Evolutionary conservation across 2,329 filamentous ascomycete genomes (phyloP).

Genomic region (Ceratocystis variospora): DNA sequence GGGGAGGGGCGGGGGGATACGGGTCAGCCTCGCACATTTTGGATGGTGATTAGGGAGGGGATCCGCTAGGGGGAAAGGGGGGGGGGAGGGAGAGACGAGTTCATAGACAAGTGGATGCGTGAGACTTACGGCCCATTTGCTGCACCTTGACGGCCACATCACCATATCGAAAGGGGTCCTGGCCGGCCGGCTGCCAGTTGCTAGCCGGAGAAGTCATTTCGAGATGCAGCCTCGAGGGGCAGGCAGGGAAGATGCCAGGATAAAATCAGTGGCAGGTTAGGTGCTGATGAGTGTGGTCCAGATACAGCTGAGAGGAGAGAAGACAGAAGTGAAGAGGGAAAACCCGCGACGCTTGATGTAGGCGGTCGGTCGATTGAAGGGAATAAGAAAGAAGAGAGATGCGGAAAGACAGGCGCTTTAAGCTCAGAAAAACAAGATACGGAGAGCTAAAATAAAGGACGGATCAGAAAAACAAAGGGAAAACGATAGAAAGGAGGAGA

Average conservation of each 20-base stretch:
- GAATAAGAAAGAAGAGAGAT: not conserved
- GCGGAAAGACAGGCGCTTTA: not conserved
- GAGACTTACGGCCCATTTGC: slow-evolving; percentile 51
- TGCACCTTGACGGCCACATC: slow-evolving; percentile 41
- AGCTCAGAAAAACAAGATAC: not conserved
- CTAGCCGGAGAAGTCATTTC: slow-evolving; percentile 17
- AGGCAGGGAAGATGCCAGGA: not conserved
- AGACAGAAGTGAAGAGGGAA: not conserved
- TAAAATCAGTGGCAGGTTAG: not conserved
- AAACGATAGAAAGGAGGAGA: slow-evolving; percentile 15
- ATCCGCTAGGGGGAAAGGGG: too few relatives aligned
- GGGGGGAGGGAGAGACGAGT: not conserved
- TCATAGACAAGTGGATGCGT: not conserved
- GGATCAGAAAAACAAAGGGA: not conserved
- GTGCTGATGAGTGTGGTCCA: not conserved
- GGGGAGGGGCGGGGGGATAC: slow-evolving; percentile 13
- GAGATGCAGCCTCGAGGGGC: not conserved
- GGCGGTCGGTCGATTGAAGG: not conserved
- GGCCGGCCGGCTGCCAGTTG: slow-evolving; percentile 11
- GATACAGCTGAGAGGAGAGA: too few relatives aligned
- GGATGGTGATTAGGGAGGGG: not conserved
- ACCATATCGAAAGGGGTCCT: slow-evolving; percentile 24
- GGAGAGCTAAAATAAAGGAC: slow-evolving; percentile 9
- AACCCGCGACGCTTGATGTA: not conserved
- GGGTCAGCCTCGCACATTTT: slow-evolving; percentile 21